Evolutionary conservation across 2,329 filamentous ascomycete genomes (phyloP), one percentile per base, ranked within the genome.

Genomic region (Diaporthe capsici): DNA sequence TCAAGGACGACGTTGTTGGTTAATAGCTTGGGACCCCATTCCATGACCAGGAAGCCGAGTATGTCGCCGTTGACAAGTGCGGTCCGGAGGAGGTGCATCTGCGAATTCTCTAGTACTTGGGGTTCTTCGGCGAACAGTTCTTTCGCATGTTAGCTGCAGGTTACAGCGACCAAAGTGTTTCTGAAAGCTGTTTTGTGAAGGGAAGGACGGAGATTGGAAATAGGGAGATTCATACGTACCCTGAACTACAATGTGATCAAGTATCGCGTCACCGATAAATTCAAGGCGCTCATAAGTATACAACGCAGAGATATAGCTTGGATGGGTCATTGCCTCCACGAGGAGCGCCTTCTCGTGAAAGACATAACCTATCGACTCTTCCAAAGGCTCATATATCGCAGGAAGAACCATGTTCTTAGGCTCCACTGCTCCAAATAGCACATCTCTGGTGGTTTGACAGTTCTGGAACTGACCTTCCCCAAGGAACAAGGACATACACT

Each of bases 241-340:
- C 4, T 39, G 6, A 10, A 94, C 91, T 67, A 98, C 86, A 73
- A 98, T 86, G 79, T 92, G 90, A 83, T 98, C 96, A 0, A 98
- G 90, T 3, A 98, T 87, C 0, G 95, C 91, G 79, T 98, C 96
- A 1, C 96, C 96, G 0, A 98, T 86, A 80, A 97, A 98, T 81
- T 98, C 96, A 1, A 98, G 89, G 0, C 95, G 90, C 78, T 98
- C 94, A 17, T 91, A 87, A 3, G 86, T 86, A 6, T 88, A 85
- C 22, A 85, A 83, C 42, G 86, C 86, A 70, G 87, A 88, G 7
- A 82, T 74, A 58, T 82, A 87, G 0, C 94, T 96, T 0, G 91
- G 86, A 81, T 98, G 96, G 0, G 95, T 98, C 68, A 96, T 87
- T 3, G 96, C 94, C 84, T 98, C 94, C 0, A 94, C 81, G 0